These are phyloP conservation scores for Fusarium citri DNA, from an alignment of 2,329 filamentous ascomycete genomes.

Conservation along the genomic window DNA sequence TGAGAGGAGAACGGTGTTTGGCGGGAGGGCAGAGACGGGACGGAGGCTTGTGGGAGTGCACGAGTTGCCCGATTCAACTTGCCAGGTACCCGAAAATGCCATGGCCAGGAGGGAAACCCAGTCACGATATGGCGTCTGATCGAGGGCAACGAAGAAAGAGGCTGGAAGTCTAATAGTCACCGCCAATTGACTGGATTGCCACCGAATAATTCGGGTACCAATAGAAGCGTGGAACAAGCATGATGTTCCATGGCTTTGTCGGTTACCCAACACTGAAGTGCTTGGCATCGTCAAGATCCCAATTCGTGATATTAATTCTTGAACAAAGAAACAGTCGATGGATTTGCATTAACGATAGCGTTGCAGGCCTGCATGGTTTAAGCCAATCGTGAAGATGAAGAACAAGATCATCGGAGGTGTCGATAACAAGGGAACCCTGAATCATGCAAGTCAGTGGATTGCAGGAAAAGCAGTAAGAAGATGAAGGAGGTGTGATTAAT, in stretches of 20 bases:
- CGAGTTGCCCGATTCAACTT: constrained; percentile 5
- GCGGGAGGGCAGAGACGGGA: constrained; percentile 16
- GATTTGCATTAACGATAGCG: constrained; percentile 7
- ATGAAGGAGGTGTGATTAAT: not conserved
- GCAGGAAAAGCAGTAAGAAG: constrained; percentile 2
- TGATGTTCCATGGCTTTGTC: constrained; percentile 17
- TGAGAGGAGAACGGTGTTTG: constrained; percentile 24
- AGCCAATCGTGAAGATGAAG: constrained; percentile 12
- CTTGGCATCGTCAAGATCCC: constrained; percentile 10
- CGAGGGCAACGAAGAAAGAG: constrained; percentile 25
- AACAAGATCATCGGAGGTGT: constrained; percentile 26
- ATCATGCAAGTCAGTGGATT: constrained; percentile 21
- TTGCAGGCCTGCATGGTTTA: not conserved
- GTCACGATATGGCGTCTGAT: constrained; percentile 6
- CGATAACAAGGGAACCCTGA: constrained; percentile 19
- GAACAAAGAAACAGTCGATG: not conserved
- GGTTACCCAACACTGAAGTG: constrained; percentile 11
- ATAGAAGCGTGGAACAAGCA: constrained; percentile 7
- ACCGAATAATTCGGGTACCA: constrained; percentile 17
- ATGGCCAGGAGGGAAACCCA: not conserved
- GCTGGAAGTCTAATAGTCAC: constrained; percentile 33
- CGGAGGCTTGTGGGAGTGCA: constrained; percentile 5
- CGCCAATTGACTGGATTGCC: constrained; percentile 24
- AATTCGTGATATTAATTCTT: not conserved
- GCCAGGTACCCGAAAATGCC: not conserved